These are phyloP conservation scores for Helianthus annuus DNA, from an alignment of 129 eudicot genomes.

Conservation along the genomic window DNA sequence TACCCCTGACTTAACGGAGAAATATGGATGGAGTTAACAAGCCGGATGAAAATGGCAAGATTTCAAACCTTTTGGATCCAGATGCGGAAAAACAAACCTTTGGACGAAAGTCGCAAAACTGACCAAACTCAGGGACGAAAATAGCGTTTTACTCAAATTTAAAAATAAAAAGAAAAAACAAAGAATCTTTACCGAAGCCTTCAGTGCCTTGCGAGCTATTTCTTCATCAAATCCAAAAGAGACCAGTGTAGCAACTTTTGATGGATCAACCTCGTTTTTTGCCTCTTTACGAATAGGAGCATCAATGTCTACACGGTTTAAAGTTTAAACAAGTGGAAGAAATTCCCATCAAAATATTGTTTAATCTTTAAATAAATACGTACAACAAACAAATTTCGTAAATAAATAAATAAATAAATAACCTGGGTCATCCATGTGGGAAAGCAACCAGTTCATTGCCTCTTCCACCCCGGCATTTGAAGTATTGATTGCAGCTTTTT, in stretches of 20 bases:
- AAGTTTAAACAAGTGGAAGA: neutral
- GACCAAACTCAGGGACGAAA: too few species aligned
- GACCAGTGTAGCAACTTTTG: constrained; percentile 63
- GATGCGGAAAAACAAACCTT: too few species aligned
- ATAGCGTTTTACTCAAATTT: too few species aligned
- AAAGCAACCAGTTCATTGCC: constrained; percentile 93
- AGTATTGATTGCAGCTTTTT: constrained; percentile 89
- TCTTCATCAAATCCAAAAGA: constrained; percentile 88
- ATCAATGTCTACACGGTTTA: constrained; percentile 62
- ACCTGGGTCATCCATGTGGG: constrained; percentile 96
- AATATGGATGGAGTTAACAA: too few species aligned
- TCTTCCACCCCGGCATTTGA: constrained; percentile 82
- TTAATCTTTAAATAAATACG: neutral
- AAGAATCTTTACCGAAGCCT: constrained; percentile 64
- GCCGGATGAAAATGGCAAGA: too few species aligned
- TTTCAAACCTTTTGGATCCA: too few species aligned
- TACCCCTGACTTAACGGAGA: too few species aligned
- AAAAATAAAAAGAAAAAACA: too few species aligned
- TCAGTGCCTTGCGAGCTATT: constrained; percentile 70
- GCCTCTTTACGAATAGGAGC: constrained; percentile 61
- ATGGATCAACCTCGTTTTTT: constrained; percentile 56
- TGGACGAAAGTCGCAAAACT: too few species aligned
- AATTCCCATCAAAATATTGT: neutral
- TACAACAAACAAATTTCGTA: neutral
- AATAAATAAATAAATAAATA: constrained; percentile 12